Evolutionary conservation across 768 basidiomycete species (phyloP), one percentile per base, ranked within the genome.

Genomic region (Phallus indusiatus): DNA sequence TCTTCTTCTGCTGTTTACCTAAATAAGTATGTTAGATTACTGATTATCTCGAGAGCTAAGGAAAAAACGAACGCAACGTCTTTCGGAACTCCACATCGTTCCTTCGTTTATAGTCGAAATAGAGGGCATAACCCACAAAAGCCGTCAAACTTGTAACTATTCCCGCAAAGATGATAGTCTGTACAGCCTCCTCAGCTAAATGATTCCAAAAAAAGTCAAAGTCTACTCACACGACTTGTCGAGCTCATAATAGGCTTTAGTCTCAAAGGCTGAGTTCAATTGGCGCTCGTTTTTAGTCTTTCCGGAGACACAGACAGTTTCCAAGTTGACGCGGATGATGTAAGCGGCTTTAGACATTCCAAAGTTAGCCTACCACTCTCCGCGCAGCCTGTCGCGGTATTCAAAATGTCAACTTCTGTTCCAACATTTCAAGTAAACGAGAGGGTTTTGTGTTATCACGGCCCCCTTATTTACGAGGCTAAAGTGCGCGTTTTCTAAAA

Each of bases 1-100:
- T 78, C 71, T 88, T 87, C 75, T 95, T 94, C 74, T 94, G 89
- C 69, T 99, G 89, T 74, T 89, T 94, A 68, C 85, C 94, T 97
- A 70, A 22, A 21, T 20, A 22, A 48, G 52, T 54, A n/a, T n/a
- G 56, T 35, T 46, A 5, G n/a, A 55, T 10, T 50, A 36, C 52
- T 10, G 48, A 60, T 28, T 37, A 49, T 21, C 47, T 54, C 53
- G 55, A 61, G 61, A 62, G 67, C 21, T 16, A n/a, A 24, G 21
- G 22, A 28, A 50, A 55, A 62, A 60, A 81, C 90, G 64, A 72
- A 88, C 94, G 83, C 60, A 98, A 80, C 69, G 82, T 84, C 75
- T 84, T 92, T 70, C 96, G 83, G 80, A 99, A 99, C 16, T 80
- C 78, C 47, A 76, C 72, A 68, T 96, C 92, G 69, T 88, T 90